These are phyloP conservation scores for Pleurotus salmoneostramineus DNA, from an alignment of 768 basidiomycete species.

Conservation along the genomic window DNA sequence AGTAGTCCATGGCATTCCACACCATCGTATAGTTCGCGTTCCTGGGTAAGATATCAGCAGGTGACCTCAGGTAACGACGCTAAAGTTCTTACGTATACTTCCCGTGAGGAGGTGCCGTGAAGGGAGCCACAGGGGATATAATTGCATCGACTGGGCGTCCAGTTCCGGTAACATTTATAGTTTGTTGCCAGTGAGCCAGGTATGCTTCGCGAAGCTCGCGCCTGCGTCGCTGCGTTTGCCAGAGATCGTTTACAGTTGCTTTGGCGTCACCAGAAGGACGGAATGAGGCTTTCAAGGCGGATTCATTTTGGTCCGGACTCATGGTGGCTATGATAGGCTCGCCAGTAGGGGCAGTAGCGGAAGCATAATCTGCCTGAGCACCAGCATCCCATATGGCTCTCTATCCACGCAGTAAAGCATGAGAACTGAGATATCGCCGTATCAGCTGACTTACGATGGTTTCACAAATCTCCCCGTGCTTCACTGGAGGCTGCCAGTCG, in stretches of 20 bases:
- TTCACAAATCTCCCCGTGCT: slow-evolving; percentile 48
- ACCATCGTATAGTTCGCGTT: slow-evolving; percentile 56
- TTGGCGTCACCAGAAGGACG: neutral
- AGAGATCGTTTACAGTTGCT: slow-evolving; percentile 44
- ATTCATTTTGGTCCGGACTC: slow-evolving; percentile 26
- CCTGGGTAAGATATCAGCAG: slow-evolving; percentile 23
- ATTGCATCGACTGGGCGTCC: slow-evolving; percentile 73
- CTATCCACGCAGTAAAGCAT: neutral
- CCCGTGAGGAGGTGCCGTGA: slow-evolving; percentile 62
- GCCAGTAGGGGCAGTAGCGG: slow-evolving; percentile 31
- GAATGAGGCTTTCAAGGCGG: slow-evolving; percentile 24
- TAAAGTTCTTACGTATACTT: slow-evolving; percentile 36
- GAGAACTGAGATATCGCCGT: neutral
- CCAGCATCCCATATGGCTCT: slow-evolving; percentile 27
- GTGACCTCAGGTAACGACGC: neutral
- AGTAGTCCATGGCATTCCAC: slow-evolving; percentile 65
- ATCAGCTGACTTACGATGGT: slow-evolving; percentile 26
- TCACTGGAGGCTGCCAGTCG: slow-evolving; percentile 51
- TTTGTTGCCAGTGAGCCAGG: slow-evolving; percentile 59
- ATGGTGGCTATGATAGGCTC: slow-evolving; percentile 60
- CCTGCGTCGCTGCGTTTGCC: slow-evolving; percentile 57
- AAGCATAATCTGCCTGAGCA: slow-evolving; percentile 40
- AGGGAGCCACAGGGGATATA: slow-evolving; percentile 59
- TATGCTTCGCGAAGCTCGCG: slow-evolving; percentile 51
- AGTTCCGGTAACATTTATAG: slow-evolving; percentile 47